A percentile compares a stretch with the other conserved stretches of the same genome.
Evolutionary conservation across 768 basidiomycete genomes (phyloP).

Genomic region (Ramaria sp.): DNA sequence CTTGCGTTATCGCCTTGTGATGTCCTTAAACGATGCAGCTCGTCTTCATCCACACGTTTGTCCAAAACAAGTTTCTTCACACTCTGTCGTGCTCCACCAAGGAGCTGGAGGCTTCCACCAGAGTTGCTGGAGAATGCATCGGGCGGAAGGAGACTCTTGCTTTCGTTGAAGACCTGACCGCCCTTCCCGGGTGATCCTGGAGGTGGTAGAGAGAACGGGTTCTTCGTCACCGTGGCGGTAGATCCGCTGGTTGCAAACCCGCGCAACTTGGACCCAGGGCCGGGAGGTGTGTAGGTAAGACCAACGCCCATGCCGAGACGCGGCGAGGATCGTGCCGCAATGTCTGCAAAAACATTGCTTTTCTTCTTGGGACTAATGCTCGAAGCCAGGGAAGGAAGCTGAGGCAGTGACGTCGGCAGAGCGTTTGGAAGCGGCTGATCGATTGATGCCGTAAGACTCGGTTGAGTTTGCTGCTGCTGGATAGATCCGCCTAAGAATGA

Average conservation of each 20-base stretch:
- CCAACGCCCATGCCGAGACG: constrained; percentile 25
- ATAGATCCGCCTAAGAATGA: constrained; percentile 5
- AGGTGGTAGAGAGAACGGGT: constrained; percentile 25
- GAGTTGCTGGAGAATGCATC: constrained; percentile 49
- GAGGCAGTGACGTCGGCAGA: constrained; percentile 53
- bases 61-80: constrained; percentile 90
- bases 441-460: constrained; percentile 69
- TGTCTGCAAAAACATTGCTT: constrained; percentile 63
- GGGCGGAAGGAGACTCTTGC: constrained; percentile 31
- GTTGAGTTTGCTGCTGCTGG: constrained; percentile 11
- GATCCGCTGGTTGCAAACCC: constrained; percentile 47
- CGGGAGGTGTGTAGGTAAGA: constrained; percentile 52
- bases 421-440: constrained; percentile 72
- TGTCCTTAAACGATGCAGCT: constrained; percentile 35
- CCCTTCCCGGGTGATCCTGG: constrained; percentile 40
- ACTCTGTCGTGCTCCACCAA: constrained; percentile 63
- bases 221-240: constrained; percentile 22
- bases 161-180: constrained; percentile 22
- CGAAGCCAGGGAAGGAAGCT: constrained; percentile 65
- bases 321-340: constrained; percentile 63
- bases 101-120: constrained; percentile 44
- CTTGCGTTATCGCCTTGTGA: constrained; percentile 19
- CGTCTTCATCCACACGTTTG: constrained; percentile 67
- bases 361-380: constrained; percentile 66
- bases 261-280: constrained; percentile 47